phyloP scores from a whole-genome alignment of 148 eudicot genomes.

The Persicaria tinctoria region DNA sequence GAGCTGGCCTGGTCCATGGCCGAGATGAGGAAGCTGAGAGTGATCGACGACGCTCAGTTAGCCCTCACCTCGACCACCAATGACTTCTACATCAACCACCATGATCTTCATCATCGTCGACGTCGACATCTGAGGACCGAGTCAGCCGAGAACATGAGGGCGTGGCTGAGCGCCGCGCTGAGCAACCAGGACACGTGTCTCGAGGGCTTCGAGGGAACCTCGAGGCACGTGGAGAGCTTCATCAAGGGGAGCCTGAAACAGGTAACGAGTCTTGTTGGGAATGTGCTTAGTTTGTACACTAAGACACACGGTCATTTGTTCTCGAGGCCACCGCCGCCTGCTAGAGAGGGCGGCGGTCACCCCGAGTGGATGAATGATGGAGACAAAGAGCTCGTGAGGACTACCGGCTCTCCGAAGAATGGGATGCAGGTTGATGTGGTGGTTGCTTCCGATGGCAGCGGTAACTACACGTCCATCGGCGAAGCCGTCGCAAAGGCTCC shows the following conservation, averaged over 20 bases:
- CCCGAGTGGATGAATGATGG: slow-evolving; percentile 76
- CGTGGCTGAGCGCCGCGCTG: slow-evolving; percentile 90
- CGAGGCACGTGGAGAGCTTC: slow-evolving; percentile 15
- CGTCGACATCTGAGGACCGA: neutral
- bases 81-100: neutral
- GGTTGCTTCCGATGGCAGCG: slow-evolving; percentile 65
- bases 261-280: slow-evolving; percentile 77
- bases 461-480: slow-evolving; percentile 39
- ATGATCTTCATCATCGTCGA: neutral
- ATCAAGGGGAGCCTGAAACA: slow-evolving; percentile 28
- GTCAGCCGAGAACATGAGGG: slow-evolving; percentile 41
- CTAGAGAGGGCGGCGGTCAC: neutral
- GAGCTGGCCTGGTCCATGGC: slow-evolving; percentile 72
- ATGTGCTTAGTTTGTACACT: slow-evolving; percentile 38
- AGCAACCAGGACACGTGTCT: slow-evolving; percentile 96
- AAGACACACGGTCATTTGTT: neutral
- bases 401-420: slow-evolving; percentile 16
- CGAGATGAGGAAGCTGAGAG: slow-evolving; percentile 52
- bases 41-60: neutral
- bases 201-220: slow-evolving; percentile 83
- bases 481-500: slow-evolving; percentile 66
- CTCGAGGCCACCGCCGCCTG: neutral
- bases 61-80: too few species aligned
- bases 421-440: slow-evolving; percentile 61
- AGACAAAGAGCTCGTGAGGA: slow-evolving; percentile 37